These are phyloP conservation scores for Cystobasidium ongulense DNA, from an alignment of 768 basidiomycete genomes.

Conservation along the genomic window DNA sequence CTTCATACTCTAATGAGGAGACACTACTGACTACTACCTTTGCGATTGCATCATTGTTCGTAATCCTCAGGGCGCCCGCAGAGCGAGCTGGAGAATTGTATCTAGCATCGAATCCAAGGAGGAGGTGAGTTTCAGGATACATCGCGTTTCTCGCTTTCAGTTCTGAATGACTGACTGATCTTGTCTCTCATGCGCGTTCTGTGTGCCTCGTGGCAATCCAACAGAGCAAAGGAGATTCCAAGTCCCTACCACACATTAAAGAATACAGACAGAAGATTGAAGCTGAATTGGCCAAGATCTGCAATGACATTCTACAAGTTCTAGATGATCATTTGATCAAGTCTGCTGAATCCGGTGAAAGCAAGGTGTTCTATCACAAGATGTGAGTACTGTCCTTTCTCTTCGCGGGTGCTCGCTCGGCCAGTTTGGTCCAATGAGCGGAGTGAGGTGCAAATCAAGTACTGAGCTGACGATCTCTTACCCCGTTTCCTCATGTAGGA, in stretches of 20 bases:
- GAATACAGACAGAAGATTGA: conserved; percentile 54
- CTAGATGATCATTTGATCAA: conserved; percentile 97
- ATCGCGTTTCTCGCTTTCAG: no score
- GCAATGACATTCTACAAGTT: conserved; percentile 60
- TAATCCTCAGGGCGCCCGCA: conserved; percentile 62
- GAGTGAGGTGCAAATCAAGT: neutral
- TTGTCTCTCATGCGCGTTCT: neutral
- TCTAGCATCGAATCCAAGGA: conserved; percentile 99
- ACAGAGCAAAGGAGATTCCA: conserved; percentile 82
- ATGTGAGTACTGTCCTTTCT: conserved; percentile 63
- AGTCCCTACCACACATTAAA: conserved; percentile 94
- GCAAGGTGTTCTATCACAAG: conserved; percentile 96
- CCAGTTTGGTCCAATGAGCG: no score
- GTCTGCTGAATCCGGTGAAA: conserved; percentile 90
- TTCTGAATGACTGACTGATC: no score
- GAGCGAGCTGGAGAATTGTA: conserved; percentile 97
- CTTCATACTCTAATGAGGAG: no score
- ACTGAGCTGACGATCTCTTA: neutral
- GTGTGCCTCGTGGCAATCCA: neutral
- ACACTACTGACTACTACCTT: no score
- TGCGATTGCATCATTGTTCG: no score
- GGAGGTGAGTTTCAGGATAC: conserved; percentile 50
- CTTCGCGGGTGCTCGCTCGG: neutral
- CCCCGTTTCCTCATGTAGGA: conserved; percentile 47
- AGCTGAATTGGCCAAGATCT: conserved; percentile 89